Base-by-base conservation (phyloP, 2,329 filamentous ascomycete genomes). In the Alternaria alternata region DNA sequence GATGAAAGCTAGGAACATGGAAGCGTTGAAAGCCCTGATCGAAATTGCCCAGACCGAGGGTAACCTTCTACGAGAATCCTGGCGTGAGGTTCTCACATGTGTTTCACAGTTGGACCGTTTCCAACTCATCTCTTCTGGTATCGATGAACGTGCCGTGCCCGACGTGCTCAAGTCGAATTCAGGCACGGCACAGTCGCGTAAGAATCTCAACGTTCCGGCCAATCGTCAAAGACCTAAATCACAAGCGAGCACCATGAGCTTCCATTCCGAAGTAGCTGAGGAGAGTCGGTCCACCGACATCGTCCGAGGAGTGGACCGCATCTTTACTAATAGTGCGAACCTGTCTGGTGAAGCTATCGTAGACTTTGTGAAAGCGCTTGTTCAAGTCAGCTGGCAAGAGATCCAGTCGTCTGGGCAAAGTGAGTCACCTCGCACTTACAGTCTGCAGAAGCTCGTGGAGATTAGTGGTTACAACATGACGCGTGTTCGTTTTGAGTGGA, bases 381-480 rank as follows among this genome's bases (percentile, higher is more conserved):
- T 92, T 7, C 93, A 97, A 76, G 94, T 99, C 66, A 98, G 94
- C 79, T 98, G 95, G 95, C 94, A 98, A 74, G 95, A 99, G 79
- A 99, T 99, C 73, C 94, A 96, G 76, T 96, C 95, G 4, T 98
- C 95, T 0, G 95, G 95, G 0, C 92, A 94, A 57, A 97, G 94
- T 74, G 95, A 99, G 62, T 96, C 93, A 22, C 95, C 95, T 11
- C 89, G 96, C 55, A 99, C 94, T 8, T 99, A 97, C 84, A 97
- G 94, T 81, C 82, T 99, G 63, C 95, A 99, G 75, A 99, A 99
- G 80, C 88, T 99, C 64, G 96, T 99, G 16, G 95, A 99, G 79
- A 98, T 99, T 79, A 96, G 93, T 78, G 97, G 97, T 79, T 99
- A 99, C 87, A 99, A 99, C 82, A 99, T 99, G 95, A 93, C 92